Evolutionary conservation across 345 rosid genomes (phyloP).

Genomic region (Eucalyptus sp.): DNA sequence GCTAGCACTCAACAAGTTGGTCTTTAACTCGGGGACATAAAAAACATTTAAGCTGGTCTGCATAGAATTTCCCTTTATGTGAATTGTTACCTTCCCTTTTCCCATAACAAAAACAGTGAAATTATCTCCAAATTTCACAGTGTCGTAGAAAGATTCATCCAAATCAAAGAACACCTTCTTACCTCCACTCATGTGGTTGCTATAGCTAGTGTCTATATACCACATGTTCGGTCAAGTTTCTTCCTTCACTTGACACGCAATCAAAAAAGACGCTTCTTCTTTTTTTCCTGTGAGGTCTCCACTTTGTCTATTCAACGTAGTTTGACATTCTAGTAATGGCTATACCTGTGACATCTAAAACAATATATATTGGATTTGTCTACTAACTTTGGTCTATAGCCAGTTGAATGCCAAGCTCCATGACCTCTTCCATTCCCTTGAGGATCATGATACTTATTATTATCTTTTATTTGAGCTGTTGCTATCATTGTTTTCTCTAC

Average conservation of each 20-base stretch:
- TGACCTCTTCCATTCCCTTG: neutral
- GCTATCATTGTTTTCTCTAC: too few relatives aligned
- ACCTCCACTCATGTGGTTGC: too few relatives aligned
- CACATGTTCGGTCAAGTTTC: neutral
- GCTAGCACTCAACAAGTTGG: too few relatives aligned
- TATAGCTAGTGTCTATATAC: neutral
- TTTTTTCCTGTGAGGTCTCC: neutral
- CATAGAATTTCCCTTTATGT: too few relatives aligned
- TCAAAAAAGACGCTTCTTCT: neutral
- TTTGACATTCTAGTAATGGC: accelerated
- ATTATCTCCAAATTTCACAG: too few relatives aligned
- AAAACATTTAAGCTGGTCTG: too few relatives aligned
- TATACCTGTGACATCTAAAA: neutral
- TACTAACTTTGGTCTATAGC: neutral
- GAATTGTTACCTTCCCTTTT: too few relatives aligned
- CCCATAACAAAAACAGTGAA: too few relatives aligned
- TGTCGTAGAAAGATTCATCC: too few relatives aligned
- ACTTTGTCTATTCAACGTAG: neutral
- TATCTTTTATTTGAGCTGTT: too few relatives aligned
- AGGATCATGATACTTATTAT: neutral
- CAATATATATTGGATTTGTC: neutral
- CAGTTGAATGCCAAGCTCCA: neutral
- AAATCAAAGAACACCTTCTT: too few relatives aligned
- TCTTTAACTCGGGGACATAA: too few relatives aligned
- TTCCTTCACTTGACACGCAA: neutral